Evolutionary conservation across 176 grass and related monocot genomes (phyloP), one percentile per base, ranked within the genome.

Genomic region (Raddia guianensis): DNA sequence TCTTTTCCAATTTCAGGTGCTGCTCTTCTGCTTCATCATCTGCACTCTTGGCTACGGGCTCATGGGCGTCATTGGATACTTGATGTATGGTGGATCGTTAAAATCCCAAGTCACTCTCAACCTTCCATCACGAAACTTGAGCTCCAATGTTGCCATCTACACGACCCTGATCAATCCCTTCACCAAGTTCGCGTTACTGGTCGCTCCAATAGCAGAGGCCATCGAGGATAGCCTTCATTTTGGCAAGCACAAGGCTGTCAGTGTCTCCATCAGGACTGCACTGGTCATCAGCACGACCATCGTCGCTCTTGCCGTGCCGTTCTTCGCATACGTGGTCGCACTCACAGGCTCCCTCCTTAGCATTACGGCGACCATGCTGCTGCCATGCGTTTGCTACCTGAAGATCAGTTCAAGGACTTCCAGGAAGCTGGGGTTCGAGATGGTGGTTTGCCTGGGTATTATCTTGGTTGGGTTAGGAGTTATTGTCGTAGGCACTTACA

Each of bases 121-220:
- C 70, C 91, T 97, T 14, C 87, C 89, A 21, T 58, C 88, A 4
- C 80, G 78, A 27, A 85, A 73, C 12, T 2, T 90, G 4, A 84
- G 76, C 72, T 88, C 94, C 49, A 87, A 82, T 27, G 48, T 97
- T 18, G 94, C 94, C 4, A 94, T 92, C 65, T 97, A 94, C 89
- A 92, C 89, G 1, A 94, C 94, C 20, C 65, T 97, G 12, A 87
- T 97, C 85, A 97, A 94, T 49, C 94, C 94, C 1, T 85, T 94
- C 74, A 86, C 85, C 66, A 97, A 94, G 83, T 97, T 80, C 3
- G 82, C 82, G 7, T 49, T 89, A 40, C 57, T 89, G 49, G 16
- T 89, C 49, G 81, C 82, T 7, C 82, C 87, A 1, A 76, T 89
- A 67, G 87, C 94, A 9, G 87, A 92, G 60, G 91, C 91, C 9